Conservation (phyloP, 2,329 filamentous ascomycete species). For the Polytolypa hystricis region DNA sequence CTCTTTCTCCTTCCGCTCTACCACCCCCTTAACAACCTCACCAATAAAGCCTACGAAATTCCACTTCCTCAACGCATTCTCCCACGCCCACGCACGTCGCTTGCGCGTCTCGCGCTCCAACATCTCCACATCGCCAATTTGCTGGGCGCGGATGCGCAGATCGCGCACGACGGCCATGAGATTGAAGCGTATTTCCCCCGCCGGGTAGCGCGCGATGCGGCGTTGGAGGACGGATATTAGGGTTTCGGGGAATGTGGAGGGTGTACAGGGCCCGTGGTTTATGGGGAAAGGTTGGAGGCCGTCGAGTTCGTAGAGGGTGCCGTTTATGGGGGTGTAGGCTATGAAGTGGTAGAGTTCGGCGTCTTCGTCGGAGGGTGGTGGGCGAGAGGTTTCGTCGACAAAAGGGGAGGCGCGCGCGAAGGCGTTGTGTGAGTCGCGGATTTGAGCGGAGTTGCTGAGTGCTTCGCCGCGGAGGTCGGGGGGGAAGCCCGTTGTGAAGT, state of each 20-base stretch:
- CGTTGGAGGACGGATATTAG: constrained; percentile 81
- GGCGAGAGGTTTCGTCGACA: constrained; percentile 73
- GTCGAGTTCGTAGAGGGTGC: constrained; percentile 83
- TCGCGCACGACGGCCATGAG: constrained; percentile 86
- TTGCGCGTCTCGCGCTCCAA: constrained; percentile 72
- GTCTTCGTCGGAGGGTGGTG: constrained; percentile 60
- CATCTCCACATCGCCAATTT: constrained; percentile 72
- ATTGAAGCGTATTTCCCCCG: constrained; percentile 88
- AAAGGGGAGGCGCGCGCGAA: constrained; percentile 86
- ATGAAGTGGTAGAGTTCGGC: constrained; percentile 92
- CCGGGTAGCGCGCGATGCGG: constrained; percentile 73
- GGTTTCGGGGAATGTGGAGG: constrained; percentile 62
- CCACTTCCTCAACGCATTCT: constrained; percentile 82
- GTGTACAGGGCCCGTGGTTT: constrained; percentile 63
- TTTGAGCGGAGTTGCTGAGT: constrained; percentile 58
- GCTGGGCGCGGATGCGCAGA: constrained; percentile 60
- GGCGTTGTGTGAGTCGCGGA: constrained; percentile 75
- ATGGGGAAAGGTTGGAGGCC: constrained; percentile 90
- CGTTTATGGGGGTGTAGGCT: constrained; percentile 75
- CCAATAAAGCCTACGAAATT: constrained; percentile 96
- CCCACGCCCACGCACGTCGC: constrained; percentile 79
- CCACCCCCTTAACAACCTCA: constrained; percentile 78
- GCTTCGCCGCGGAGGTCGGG: constrained; percentile 62
- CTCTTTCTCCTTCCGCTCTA: constrained; percentile 57
- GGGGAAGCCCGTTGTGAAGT: constrained; percentile 77